A percentile compares a stretch with the other conserved stretches of the same genome.
These are phyloP conservation scores for Cyberlindnera amylophila DNA, from an alignment of 805 yeast genomes.

Conservation along the genomic window DNA sequence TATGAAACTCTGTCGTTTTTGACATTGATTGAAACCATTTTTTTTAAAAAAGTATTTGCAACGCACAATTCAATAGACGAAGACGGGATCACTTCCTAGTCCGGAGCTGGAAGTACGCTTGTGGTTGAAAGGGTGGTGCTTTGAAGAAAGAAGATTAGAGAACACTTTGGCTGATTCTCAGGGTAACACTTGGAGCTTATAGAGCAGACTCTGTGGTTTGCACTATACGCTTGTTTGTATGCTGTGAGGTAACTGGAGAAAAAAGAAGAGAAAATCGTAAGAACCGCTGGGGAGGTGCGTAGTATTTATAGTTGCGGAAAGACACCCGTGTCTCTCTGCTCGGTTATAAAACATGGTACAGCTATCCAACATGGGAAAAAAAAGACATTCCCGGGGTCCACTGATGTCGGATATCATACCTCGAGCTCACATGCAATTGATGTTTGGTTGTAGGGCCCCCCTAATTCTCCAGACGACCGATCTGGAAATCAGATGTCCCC, in stretches of 20 bases:
- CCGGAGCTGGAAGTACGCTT: conserved; percentile 27
- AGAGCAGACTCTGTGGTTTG: conserved; percentile 3
- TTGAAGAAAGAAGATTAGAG: conserved; percentile 26
- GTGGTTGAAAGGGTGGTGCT: conserved; percentile 29
- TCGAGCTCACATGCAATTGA: too few relatives aligned
- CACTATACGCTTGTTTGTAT: conserved; percentile 1
- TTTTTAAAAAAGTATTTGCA: not conserved
- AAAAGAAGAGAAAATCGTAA: too few relatives aligned
- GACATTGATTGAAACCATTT: conserved; percentile 40
- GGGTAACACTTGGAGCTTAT: conserved; percentile 1
- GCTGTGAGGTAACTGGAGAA: not conserved
- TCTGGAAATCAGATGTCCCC: too few relatives aligned
- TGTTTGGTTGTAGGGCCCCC: too few relatives aligned
- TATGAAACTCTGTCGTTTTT: conserved; percentile 48
- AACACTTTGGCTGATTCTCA: conserved; percentile 23
- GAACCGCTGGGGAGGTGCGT: too few relatives aligned
- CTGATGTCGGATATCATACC: too few relatives aligned
- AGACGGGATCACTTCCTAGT: conserved; percentile 20
- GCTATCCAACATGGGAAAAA: too few relatives aligned
- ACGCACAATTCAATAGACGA: conserved; percentile 17
- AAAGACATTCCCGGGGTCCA: too few relatives aligned
- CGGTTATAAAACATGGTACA: too few relatives aligned
- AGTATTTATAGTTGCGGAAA: not conserved
- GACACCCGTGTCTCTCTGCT: too few relatives aligned
- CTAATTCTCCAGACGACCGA: too few relatives aligned